phyloP scores from a whole-genome alignment of 768 basidiomycete genomes.

The Boletus sp. region DNA sequence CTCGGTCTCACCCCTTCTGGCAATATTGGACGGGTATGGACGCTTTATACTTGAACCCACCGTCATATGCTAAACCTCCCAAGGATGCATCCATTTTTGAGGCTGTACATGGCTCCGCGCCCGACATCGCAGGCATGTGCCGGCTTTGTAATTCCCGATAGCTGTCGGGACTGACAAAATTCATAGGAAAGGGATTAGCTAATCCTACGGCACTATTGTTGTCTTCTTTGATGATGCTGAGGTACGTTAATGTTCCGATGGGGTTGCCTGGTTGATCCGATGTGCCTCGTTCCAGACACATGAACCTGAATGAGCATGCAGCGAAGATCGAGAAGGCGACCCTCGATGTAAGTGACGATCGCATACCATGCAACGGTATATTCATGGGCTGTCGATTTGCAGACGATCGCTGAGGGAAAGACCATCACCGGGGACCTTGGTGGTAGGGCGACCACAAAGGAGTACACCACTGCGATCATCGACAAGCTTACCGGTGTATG shows the following conservation, averaged over 20 bases:
- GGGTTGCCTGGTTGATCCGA: slow-evolving; percentile 21
- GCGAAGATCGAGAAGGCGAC: slow-evolving; percentile 90
- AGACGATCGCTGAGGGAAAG: slow-evolving; percentile 98
- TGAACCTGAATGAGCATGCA: slow-evolving; percentile 84
- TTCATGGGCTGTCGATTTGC: slow-evolving; percentile 11
- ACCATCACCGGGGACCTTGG: slow-evolving; percentile 94
- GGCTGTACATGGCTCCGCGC: slow-evolving; percentile 98
- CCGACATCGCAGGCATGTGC: slow-evolving; percentile 89
- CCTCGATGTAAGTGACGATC: slow-evolving; percentile 62
- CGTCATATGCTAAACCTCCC: slow-evolving; percentile 16
- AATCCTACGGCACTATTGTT: slow-evolving; percentile 99
- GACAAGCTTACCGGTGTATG: slow-evolving; percentile 50
- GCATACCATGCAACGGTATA: not conserved
- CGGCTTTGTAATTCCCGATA: not conserved
- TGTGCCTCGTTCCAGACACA: slow-evolving; percentile 61
- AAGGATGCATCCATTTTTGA: slow-evolving; percentile 99
- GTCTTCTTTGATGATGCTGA: slow-evolving; percentile 96
- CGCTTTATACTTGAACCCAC: not conserved
- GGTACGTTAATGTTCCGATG: slow-evolving; percentile 47
- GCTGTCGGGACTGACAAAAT: not conserved
- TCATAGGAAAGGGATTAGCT: slow-evolving; percentile 80
- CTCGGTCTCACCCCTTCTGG: slow-evolving; percentile 96
- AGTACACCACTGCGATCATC: slow-evolving; percentile 90
- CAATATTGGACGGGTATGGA: slow-evolving; percentile 87
- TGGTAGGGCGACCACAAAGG: slow-evolving; percentile 84